Conservation (phyloP, 768 basidiomycete genomes). For the Phaffia tasmanica region DNA sequence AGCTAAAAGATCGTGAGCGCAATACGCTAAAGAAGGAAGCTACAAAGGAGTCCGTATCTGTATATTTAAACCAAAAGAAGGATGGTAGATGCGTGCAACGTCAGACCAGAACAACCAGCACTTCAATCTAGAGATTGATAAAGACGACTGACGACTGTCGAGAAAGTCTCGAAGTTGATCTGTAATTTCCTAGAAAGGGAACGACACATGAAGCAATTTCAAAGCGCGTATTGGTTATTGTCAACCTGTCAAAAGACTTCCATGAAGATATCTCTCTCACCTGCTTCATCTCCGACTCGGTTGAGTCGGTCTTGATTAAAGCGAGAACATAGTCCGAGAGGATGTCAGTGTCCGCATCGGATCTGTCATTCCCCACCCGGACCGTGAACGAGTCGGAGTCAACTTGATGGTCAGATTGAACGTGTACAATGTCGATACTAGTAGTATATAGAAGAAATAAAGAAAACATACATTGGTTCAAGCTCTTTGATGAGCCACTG, state of each 20-base stretch:
- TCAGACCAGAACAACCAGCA: background rate
- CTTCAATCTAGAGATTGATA: conserved; percentile 14
- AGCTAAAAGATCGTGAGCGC: conserved; percentile 30
- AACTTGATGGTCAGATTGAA: conserved; percentile 3
- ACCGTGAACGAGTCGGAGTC: background rate
- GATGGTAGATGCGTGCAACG: conserved; percentile 22
- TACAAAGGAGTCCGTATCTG: conserved; percentile 63
- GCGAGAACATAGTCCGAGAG: conserved; percentile 92
- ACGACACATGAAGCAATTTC: background rate
- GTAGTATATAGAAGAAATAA: conserved; percentile 7
- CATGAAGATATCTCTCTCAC: conserved; percentile 39
- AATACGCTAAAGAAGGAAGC: conserved; percentile 75
- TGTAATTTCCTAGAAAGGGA: conserved; percentile 39
- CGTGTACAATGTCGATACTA: conserved; percentile 16
- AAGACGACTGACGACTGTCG: conserved; percentile 57
- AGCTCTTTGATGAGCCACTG: conserved; percentile 80
- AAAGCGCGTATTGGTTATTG: background rate
- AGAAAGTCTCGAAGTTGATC: conserved; percentile 82
- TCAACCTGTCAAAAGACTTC: background rate
- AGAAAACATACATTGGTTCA: conserved; percentile 68
- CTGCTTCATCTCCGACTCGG: conserved; percentile 68
- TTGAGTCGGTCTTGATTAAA: conserved; percentile 56
- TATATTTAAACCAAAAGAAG: conserved; percentile 30
- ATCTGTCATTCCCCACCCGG: conserved; percentile 46
- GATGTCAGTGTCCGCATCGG: conserved; percentile 88